Evolutionary conservation across 2,329 filamentous ascomycete genomes (phyloP), one percentile per base, ranked within the genome.

Genomic region (Dothiorella sarmentorum): DNA sequence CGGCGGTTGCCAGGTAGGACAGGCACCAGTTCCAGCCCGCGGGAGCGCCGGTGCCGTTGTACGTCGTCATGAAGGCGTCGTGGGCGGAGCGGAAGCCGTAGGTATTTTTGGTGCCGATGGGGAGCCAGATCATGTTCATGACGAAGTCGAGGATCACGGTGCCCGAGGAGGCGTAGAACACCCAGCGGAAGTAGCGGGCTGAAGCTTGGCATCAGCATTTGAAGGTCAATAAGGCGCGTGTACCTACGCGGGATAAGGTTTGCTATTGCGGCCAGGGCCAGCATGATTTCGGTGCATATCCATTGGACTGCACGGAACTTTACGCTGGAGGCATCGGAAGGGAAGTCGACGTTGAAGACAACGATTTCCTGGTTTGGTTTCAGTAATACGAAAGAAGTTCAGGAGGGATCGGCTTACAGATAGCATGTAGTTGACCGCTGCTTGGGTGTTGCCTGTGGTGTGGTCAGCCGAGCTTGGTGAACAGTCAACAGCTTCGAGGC

Each of bases 11-110:
- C 24, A 83, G 78, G 67, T 82, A 85, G 3, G 81, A 83, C 3
- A 85, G 75, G 69, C 82, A 84, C 83, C 82, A 85, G 65, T 85
- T 85, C 82, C 83, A 85, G 2, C 78, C 82, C 1, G 77, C 73
- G 0, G 82, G 80, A 1, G 72, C 72, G 24, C 72, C 72, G 43
- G 72, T 75, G 45, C 72, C 69, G 59, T 85, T 85, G 65, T 84
- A 84, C 0, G 82, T 85, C 11, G 81, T 78, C 72, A 84, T 80
- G 66, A 85, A 85, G 7, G 82, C 82, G 60, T 84, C 82, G 33
- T 82, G 74, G 0, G 83, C 75, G 1, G 80, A 75, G n/a, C 82
- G 79, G 68, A 85, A 85, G 2, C 83, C 83, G 65, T 78, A 80
- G 0, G 80, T 82, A 58, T 81, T 76, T 60, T 72, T 77, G 0